Percentiles rank a stretch among this genome's conserved stretches.
Conservation (phyloP, 805 yeast species). For the Lachancea nothofagi region DNA sequence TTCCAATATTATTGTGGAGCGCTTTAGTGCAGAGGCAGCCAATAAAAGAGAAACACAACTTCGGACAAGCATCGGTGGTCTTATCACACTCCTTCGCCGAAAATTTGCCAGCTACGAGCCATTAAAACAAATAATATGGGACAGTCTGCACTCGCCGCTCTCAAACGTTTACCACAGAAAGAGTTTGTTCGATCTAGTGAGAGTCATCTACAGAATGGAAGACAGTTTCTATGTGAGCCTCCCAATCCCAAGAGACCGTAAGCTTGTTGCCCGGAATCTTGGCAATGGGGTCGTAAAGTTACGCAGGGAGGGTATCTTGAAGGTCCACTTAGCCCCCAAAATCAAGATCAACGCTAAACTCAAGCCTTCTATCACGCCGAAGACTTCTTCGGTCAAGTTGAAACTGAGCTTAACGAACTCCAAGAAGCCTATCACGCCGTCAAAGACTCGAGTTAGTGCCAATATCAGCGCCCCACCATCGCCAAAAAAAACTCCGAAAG, state of each 20-base stretch:
- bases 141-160: conserved; percentile 55
- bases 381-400: conserved; percentile 11
- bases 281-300: conserved; percentile 53
- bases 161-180: conserved; percentile 56
- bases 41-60: conserved; percentile 20
- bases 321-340: conserved; percentile 26
- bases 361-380: conserved; percentile 1
- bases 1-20: conserved; percentile 16
- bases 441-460: conserved; percentile 7
- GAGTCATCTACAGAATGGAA: conserved; percentile 56
- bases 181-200: conserved; percentile 56
- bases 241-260: conserved; percentile 62
- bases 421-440: conserved; percentile 2
- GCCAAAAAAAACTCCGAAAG: conserved; percentile 13
- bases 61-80: conserved; percentile 27
- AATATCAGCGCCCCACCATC: conserved; percentile 2
- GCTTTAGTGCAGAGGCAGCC: conserved; percentile 19
- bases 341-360: conserved; percentile 10
- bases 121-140: conserved; percentile 60
- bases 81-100: conserved; percentile 21
- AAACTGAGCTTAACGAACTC: conserved; percentile 13
- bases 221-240: conserved; percentile 59
- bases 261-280: conserved; percentile 52
- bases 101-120: conserved; percentile 43
- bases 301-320: conserved; percentile 44